Base-by-base conservation (phyloP, 768 basidiomycete species). In the Pholiota molesta region DNA sequence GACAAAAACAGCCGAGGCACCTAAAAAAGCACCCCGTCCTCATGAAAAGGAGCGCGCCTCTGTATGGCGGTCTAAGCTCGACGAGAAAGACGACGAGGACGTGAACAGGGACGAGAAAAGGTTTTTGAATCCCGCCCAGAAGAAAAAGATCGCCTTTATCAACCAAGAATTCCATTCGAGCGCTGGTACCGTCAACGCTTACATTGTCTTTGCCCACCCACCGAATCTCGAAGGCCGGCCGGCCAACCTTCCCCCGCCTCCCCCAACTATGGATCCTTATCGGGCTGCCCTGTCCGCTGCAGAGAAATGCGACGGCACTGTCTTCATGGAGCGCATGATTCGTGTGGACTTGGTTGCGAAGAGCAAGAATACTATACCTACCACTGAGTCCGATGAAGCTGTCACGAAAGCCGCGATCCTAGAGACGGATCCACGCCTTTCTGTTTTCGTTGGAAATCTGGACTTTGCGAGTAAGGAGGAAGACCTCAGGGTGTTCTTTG, bases 141-240 rank as follows among this genome's bases (percentile, higher is more conserved):
- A 97, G 80, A 93, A 96, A 77, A 92, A 89, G 65, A 86, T 98
- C 57, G 93, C 95, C 0, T 97, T 95, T 74, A 97, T 99, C 72
- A 92, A 95, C 71, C 88, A 89, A 57, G 94, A 97, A 67, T 86
- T 98, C 69, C 95, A 99, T 75, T 79, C 87, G 2, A 82, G 85
- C 35, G 88, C 89, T 4, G 87, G 86, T 66, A 82, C 86, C 17
- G 85, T 93, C 61, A 92, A 95, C 69, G 92, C 94, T 0, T 99
- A 99, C 73, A 75, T 97, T 52, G 94, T 99, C 19, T 95, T 98
- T 72, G 92, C 93, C 0, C 86, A 95, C 68, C 82, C 86, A 8
- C 62, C 71, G 3, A 82, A 83, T 10, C 59, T 68, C 4, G 71
- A 76, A 17, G 69, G 68, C 29, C 77, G 83, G 26, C 78, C 81